Evolutionary conservation across 179 eudicot genomes (phyloP).

Genomic region (Patellifolia procumbens): DNA sequence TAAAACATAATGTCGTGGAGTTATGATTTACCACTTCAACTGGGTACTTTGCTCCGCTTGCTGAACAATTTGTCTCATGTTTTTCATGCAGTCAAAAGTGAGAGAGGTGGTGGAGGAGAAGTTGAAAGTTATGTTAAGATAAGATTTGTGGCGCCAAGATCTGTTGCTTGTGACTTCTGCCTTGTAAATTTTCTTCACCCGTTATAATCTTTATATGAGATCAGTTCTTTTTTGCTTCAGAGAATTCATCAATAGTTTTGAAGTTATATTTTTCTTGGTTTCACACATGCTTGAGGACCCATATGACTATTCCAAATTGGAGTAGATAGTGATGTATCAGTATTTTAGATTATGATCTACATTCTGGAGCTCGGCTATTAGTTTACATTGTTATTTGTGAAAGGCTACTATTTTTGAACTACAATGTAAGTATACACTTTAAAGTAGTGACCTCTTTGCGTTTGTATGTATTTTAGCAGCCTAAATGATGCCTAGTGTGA

Average conservation of each 20-base stretch:
- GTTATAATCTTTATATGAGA: constrained; percentile 7
- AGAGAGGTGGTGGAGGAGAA: constrained; percentile 71
- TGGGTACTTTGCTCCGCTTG: neutral
- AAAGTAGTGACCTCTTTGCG: neutral
- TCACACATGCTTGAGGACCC: constrained; percentile 3
- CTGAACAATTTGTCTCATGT: neutral
- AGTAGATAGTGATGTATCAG: neutral
- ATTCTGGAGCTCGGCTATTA: neutral
- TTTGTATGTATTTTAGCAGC: neutral
- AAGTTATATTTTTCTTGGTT: neutral
- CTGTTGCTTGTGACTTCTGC: neutral
- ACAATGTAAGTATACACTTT: neutral
- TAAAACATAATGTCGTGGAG: neutral
- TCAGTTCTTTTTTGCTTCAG: constrained; percentile 8
- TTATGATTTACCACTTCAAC: neutral
- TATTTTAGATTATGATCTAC: neutral
- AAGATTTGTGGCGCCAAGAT: constrained; percentile 23
- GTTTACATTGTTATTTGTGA: neutral
- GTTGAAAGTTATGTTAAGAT: constrained; percentile 75
- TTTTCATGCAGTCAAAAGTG: constrained; percentile 70
- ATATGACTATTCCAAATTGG: neutral
- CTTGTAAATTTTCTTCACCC: constrained; percentile 30
- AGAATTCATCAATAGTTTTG: constrained; percentile 5
- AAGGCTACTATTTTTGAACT: neutral
- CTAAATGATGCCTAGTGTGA: neutral